These are phyloP conservation scores for Dendryphion nanum DNA, from an alignment of 2,329 filamentous ascomycete genomes.

Conservation along the genomic window DNA sequence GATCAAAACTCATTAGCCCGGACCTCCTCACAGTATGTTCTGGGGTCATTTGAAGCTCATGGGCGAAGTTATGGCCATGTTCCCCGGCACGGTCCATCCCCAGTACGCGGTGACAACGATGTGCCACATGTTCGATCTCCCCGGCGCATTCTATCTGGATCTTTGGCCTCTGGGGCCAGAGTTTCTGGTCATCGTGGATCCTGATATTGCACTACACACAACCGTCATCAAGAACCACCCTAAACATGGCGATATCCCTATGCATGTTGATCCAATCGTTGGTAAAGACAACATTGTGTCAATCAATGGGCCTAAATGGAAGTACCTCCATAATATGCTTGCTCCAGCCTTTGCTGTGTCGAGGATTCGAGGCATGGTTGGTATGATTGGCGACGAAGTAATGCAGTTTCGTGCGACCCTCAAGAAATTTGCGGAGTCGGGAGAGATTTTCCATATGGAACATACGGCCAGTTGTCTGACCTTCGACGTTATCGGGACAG, in stretches of 20 bases:
- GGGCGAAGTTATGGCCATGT: neutral
- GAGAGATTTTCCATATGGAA: constrained; percentile 25
- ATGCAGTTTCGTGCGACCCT: constrained; percentile 29
- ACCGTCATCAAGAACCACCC: constrained; percentile 33
- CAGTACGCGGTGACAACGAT: constrained; percentile 25
- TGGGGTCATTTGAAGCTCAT: constrained; percentile 44
- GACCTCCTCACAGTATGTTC: constrained; percentile 42
- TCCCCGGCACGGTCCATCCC: neutral
- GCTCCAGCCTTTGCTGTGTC: constrained; percentile 34
- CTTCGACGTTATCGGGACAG: constrained; percentile 26
- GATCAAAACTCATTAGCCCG: too few species aligned
- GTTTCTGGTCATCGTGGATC: constrained; percentile 36
- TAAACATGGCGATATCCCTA: constrained; percentile 24
- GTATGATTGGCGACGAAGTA: constrained; percentile 32
- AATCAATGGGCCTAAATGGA: constrained; percentile 34
- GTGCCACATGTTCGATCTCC: constrained; percentile 34
- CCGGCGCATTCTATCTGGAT: constrained; percentile 45
- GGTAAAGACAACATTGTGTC: constrained; percentile 29
- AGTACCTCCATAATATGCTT: constrained; percentile 34
- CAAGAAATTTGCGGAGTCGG: constrained; percentile 14
- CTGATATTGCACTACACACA: constrained; percentile 40
- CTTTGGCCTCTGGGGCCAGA: constrained; percentile 42
- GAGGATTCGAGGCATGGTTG: constrained; percentile 29
- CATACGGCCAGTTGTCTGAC: constrained; percentile 18
- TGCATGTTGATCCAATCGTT: constrained; percentile 21